Base-by-base conservation (phyloP, 139 green algal species). In the Diplosphaera chodatii region DNA sequence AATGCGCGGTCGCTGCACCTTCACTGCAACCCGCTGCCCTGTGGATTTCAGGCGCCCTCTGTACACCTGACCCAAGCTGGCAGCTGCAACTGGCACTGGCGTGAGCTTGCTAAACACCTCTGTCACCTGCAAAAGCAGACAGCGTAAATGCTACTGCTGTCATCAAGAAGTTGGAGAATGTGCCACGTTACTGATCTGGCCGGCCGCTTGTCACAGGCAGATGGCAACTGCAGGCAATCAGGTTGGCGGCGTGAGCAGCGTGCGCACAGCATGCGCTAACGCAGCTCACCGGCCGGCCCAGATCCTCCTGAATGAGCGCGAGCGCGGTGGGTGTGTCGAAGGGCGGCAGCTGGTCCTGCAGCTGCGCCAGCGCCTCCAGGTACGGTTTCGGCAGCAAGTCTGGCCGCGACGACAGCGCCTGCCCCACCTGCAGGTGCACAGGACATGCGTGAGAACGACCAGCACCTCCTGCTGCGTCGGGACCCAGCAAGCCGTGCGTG, bases 1-100 rank as follows among this genome's bases (percentile, higher is more conserved):
- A 55, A 98, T 97, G 59, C 86, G 85, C 4, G 94, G 94, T 40
- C 94, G 83, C 89, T 99, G 94, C 56, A 99, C 94, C 86, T 99
- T 98, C 31, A 98, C 87, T 0, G 95, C 95, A 27, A 99, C 95
- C 27, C 74, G 28, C 68, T 94, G 83, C 2, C 95, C 95, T 3
- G 82, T 95, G 10, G 67, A 37, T 10, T 72, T 65, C 70, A 97
- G 77, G n/a, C 66, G 41, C 0, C 78, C 93, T 41, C 80, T 85
- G 85, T 97, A 96, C 30, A 98, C 93, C 84, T 97, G 93, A 1
- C 93, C 93, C 63, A 98, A 74, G 34, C 72, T 87, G 8, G 93
- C 93, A 15, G 91, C 91, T 33, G 92, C 93, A 25, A 96, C 90
- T 21, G 91, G 91, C 72, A 86, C 67, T 3, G 83, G 69, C 16